Evolutionary conservation across 1,284 basidiomycete species (phyloP), one percentile per base, ranked within the genome.

Genomic region (Moniliophthora roreri): DNA sequence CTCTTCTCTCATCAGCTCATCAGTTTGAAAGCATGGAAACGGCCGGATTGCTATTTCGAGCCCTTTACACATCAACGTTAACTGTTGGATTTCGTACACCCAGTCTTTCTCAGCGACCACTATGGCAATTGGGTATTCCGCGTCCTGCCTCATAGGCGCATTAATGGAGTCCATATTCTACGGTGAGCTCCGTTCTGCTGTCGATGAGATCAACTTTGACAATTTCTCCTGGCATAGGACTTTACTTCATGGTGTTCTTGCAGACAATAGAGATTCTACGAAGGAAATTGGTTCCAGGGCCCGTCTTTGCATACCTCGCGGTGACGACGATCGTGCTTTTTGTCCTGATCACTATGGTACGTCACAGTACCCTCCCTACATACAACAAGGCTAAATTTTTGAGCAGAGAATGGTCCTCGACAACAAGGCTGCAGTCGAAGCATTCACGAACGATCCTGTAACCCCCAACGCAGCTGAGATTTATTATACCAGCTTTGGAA

Each of bases 271-370:
- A 38, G 15, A 41, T 52, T 38, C n/a, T 55, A 9, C 45, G 49
- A 7, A 47, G 26, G n/a, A 51, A 48, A 44, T 15, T 47, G 16
- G 37, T 28, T 9, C 44, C 37, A 34, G 54, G 54, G n/a, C 35
- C 16, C n/a, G 23, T 55, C 8, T 48, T 46, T 16, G 15, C 37
- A 2, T 52, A 51, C 39, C 37, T 55, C 3, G 23, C 40, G 16
- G 21, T 9, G 11, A 51, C 50, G 13, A 42, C 49, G 5, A 21
- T 45, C 15, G 20, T 42, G 3, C 50, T 55, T 7, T 55, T 55
- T 28, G 45, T 48, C 15, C 50, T 55, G 5, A 55, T 55, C 26
- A 55, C 54, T 13, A 47, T 55, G 50, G 54, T 52, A 24, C 42
- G 34, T 8, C 15, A 5, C 34, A 7, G 6, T n/a, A 13, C 4